Percentiles rank a stretch among this genome's conserved stretches.
phyloP scores from a whole-genome alignment of 331 rosid genomes.

The Cucumis variabilis region DNA sequence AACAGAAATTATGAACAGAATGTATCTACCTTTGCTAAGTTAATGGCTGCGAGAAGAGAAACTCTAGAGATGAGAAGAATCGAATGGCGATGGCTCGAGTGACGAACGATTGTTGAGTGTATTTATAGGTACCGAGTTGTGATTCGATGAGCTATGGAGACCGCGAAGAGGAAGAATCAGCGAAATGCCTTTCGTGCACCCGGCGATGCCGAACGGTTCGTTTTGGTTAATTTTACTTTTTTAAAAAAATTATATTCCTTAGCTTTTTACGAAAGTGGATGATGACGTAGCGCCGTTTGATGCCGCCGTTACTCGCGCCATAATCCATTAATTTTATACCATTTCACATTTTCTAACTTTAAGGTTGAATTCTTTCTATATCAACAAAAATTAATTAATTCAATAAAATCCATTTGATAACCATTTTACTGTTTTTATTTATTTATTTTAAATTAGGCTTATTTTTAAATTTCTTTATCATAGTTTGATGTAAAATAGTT shows the following conservation, averaged over 20 bases:
- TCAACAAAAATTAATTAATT: no score
- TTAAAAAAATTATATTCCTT: no score
- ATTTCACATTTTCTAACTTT: not conserved
- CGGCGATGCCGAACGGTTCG: not conserved
- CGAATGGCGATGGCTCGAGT: not conserved
- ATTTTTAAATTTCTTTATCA: no score
- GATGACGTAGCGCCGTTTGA: slow-evolving; percentile 11
- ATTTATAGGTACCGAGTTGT: not conserved
- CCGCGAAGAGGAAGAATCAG: not conserved
- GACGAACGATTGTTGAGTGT: not conserved
- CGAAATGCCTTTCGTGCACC: not conserved
- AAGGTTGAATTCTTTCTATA: no score
- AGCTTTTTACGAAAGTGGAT: not conserved
- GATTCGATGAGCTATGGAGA: not conserved
- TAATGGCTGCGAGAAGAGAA: slow-evolving; percentile 23
- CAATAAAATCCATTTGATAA: no score
- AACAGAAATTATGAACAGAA: not conserved
- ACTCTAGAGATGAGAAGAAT: slow-evolving; percentile 11
- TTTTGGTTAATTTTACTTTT: not conserved
- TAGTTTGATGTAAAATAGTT: no score
- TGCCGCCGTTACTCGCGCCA: not conserved
- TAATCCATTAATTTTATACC: not conserved
- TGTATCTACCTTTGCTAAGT: slow-evolving; percentile 12
- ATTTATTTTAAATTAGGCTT: no score
- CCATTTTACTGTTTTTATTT: no score